Base-by-base conservation (phyloP, 2,329 filamentous ascomycete genomes). In the Aspergillus sp. region DNA sequence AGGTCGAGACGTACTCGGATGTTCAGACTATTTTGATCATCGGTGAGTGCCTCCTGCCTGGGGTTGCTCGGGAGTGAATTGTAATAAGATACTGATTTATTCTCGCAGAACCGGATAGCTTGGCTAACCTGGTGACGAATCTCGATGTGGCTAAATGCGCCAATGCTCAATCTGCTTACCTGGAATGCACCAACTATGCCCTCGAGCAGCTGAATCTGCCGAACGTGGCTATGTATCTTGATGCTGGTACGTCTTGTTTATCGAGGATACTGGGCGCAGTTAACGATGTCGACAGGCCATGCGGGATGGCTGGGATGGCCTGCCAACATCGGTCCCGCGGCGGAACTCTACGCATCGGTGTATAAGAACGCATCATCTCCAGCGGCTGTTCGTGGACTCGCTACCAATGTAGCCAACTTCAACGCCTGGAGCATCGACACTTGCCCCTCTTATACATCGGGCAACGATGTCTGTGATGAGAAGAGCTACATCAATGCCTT, bases 231-330 rank as follows among this genome's bases (percentile, higher is more conserved):
- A 85, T 86, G 83, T 89, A 88, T 72, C 72, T 89, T 19, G 86
- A 89, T 66, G 86, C 84, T 8, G 86, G 85, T 60, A 65, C 36
- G 66, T 39, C 10, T 17, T 17, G 12, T 49, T 3, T 9, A 10
- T 45, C 3, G 8, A 45, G 2, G 19, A 8, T 45, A 12, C 19
- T 23, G 19, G 6, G 21, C n/a, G 8, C 13, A 10, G 13, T n/a
- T 53, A 28, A 56, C 10, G 2, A n/a, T 49, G 15, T 10, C 36
- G 5, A 13, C 17, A 74, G 72, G 73, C 38, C 86, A 89, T 72
- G 85, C 82, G 25, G 85, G 86, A 62, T 89, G 86, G 86, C 79
- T 88, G 47, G 86, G 86, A 68, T 88, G 85, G 85, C 72, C 81
- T 17, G 85, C 83, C 62, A 88, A 88, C 75, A 80, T 86, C 49